phyloP scores from a whole-genome alignment of 208 protist species.

The Trypanosomatidae sp. region DNA sequence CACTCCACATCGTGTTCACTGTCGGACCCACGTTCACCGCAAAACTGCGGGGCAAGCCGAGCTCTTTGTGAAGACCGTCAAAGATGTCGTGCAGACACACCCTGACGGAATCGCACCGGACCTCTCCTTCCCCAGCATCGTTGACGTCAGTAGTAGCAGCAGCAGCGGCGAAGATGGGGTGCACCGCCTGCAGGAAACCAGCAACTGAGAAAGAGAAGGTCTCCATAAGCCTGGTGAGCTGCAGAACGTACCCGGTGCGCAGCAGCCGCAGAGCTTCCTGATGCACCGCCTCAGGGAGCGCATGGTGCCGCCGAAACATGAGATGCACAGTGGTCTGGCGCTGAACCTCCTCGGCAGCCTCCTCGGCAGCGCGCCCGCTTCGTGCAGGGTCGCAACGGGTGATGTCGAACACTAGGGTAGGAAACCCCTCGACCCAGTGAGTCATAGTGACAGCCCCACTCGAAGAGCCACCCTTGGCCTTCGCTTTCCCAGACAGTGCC shows the following conservation, averaged over 20 bases:
- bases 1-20: constrained; percentile 11
- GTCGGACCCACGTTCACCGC: neutral
- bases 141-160: neutral
- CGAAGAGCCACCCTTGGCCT: neutral
- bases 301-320: constrained; percentile 27
- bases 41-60: constrained; percentile 52
- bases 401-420: constrained; percentile 24
- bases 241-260: constrained; percentile 27
- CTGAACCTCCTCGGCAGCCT: constrained; percentile 27
- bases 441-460: neutral
- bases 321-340: constrained; percentile 23
- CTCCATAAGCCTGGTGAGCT: constrained; percentile 27
- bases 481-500: neutral
- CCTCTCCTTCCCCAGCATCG: neutral
- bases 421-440: constrained; percentile 7
- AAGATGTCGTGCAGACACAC: constrained; percentile 32
- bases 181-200: constrained; percentile 14
- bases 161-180: neutral
- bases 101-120: neutral
- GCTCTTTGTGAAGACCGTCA: constrained; percentile 60
- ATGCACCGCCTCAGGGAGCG: constrained; percentile 28
- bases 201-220: constrained; percentile 30
- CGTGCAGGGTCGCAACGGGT: constrained; percentile 6
- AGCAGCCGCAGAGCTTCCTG: constrained; percentile 28
- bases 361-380: constrained; percentile 13